A percentile compares a stretch with the other conserved stretches of the same genome.
Evolutionary conservation across 345 rosid genomes (phyloP).

Genomic region (Theobroma cacao): DNA sequence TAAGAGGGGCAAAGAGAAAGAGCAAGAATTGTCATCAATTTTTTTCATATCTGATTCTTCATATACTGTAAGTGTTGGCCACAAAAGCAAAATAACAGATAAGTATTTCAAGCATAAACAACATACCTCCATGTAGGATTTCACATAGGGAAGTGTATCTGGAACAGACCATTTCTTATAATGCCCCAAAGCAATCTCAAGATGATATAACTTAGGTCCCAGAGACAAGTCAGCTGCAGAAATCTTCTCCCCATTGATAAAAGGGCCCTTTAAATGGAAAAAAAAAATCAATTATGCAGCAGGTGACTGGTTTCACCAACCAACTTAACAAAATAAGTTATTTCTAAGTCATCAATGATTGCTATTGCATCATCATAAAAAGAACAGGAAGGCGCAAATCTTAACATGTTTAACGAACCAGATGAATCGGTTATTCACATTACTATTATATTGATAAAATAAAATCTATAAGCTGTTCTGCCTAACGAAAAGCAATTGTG

Average conservation of each 20-base stretch:
- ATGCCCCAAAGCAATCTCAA: conserved; percentile 84
- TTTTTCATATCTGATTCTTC: neutral
- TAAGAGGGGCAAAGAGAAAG: neutral
- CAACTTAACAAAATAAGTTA: neutral
- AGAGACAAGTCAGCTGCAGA: conserved; percentile 88
- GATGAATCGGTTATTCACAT: too few species aligned
- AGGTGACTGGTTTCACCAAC: neutral
- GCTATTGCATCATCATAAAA: neutral
- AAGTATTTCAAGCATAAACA: neutral
- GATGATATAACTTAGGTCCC: conserved; percentile 73
- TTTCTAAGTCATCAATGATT: neutral
- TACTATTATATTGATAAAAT: too few species aligned
- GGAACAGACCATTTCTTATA: conserved; percentile 87
- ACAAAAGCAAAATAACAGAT: neutral
- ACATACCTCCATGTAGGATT: conserved; percentile 80
- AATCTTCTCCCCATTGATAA: conserved; percentile 73
- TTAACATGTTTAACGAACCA: too few species aligned
- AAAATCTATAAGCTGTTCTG: neutral
- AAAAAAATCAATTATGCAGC: neutral
- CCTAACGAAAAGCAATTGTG: neutral
- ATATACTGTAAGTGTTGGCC: neutral
- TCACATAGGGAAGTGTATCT: conserved; percentile 61
- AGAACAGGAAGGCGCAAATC: neutral
- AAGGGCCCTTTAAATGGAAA: conserved; percentile 68
- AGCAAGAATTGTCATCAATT: neutral